Evolutionary conservation across 1,139 yeast species (phyloP).

Genomic region (Hemisphaericaspora xylanilytica): DNA sequence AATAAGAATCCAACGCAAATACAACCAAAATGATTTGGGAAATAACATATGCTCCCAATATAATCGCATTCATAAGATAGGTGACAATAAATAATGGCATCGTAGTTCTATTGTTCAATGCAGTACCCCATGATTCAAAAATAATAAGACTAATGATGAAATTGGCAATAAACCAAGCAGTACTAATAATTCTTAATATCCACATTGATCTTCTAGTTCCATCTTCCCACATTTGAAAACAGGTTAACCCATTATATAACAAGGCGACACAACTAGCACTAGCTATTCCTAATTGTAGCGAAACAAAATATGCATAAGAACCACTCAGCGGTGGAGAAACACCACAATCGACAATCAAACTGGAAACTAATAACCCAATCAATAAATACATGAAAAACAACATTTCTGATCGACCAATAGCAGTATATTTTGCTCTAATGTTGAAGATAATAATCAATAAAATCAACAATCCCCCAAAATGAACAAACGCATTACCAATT

Average conservation of each 20-base stretch:
- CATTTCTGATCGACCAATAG: conserved; percentile 90
- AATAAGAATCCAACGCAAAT: conserved; percentile 66
- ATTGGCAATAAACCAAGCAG: conserved; percentile 56
- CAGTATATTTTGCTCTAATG: conserved; percentile 82
- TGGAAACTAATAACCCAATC: conserved; percentile 56
- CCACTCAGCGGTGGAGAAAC: conserved; percentile 82
- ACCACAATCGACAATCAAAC: conserved; percentile 85
- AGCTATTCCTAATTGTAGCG: conserved; percentile 72
- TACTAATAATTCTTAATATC: conserved; percentile 48
- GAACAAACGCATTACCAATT: conserved; percentile 84
- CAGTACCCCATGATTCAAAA: conserved; percentile 64
- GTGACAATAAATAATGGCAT: conserved; percentile 64
- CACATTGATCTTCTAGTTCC: conserved; percentile 70
- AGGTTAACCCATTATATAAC: conserved; percentile 71
- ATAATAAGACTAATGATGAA: conserved; percentile 71
- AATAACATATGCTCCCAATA: conserved; percentile 59
- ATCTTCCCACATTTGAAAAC: conserved; percentile 92
- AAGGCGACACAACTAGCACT: conserved; percentile 70
- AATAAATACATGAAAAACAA: conserved; percentile 65
- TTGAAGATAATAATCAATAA: conserved; percentile 72
- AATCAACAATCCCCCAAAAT: conserved; percentile 68
- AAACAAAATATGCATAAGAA: conserved; percentile 78
- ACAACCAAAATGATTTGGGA: conserved; percentile 72
- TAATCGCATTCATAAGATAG: conserved; percentile 67
- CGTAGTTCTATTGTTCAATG: conserved; percentile 46